Base-by-base conservation (phyloP, 306 rosid genomes). In the Vigna hirtella region DNA sequence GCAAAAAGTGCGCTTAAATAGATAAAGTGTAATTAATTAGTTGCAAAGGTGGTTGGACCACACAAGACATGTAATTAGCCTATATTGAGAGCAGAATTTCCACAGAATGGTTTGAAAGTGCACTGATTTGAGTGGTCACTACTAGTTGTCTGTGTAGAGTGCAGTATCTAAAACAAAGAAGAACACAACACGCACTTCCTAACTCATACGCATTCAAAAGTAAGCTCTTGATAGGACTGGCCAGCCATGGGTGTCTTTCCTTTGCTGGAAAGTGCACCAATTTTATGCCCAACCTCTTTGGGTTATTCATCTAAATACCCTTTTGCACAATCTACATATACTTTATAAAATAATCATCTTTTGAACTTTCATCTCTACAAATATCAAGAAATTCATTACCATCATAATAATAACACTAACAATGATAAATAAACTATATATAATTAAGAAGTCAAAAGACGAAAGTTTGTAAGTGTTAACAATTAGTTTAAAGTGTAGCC, bases 51-150 rank as follows among this genome's bases (percentile, higher is more conserved):
- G 47, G 1, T 9, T 2, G 52, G 63, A 48, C 71, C 77, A 69
- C 55, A 59, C 0, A 57, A 70, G 14, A 17, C n/a, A 70, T 38
- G 69, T 65, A 30, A 62, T 45, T 18, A 14, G 7, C 45, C 10
- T 8, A 57, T 48, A 5, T 36, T 26, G 9, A 77, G 77, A 77
- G 77, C 74, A 83, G 78, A 83, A 79, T 50, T 79, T 79, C 74
- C 74, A 79, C 50, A 74, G 2, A 36, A 34, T 74, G 13, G 51
- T 1, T 47, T 45, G 76, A 72, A 80, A 76, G 62, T 71, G 84
- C 62, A 70, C 0, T 80, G 84, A 80, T 84, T 84, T 80, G 82
- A 84, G 61, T 38, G 82, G 79, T 80, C 84, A 84, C 84, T 84
- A 76, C 34, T 6, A 63, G 70, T 69, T 79, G 84, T 83, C 86